Conservation (phyloP, 306 rosid genomes). For the Corylus americana region DNA sequence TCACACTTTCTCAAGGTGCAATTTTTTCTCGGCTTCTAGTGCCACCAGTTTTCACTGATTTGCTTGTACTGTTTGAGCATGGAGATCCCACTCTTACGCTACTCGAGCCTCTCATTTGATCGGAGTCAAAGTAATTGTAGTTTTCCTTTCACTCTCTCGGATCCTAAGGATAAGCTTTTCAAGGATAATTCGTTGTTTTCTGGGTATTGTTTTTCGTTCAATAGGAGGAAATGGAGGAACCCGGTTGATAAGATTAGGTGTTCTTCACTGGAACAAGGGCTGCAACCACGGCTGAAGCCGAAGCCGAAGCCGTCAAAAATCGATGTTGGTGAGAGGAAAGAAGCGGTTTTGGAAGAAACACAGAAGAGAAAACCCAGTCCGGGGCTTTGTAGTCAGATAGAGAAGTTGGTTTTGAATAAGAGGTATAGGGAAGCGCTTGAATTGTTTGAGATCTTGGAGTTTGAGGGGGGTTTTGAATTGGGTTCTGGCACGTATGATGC, state of each 20-base stretch:
- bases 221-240: slow-evolving; percentile 34
- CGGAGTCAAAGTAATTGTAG: slow-evolving; percentile 22
- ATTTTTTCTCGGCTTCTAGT: neutral
- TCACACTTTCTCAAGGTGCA: slow-evolving; percentile 19
- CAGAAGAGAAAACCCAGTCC: slow-evolving; percentile 35
- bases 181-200: slow-evolving; percentile 26
- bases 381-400: slow-evolving; percentile 66
- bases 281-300: slow-evolving; percentile 49
- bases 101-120: slow-evolving; percentile 34
- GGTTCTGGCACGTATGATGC: slow-evolving; percentile 66
- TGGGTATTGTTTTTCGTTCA: slow-evolving; percentile 33
- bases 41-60: slow-evolving; percentile 1
- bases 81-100: slow-evolving; percentile 60
- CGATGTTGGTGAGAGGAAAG: slow-evolving; percentile 30
- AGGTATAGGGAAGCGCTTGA: slow-evolving; percentile 69
- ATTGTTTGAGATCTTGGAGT: slow-evolving; percentile 78
- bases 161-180: slow-evolving; percentile 12
- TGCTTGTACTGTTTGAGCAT: slow-evolving; percentile 28
- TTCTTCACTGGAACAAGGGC: slow-evolving; percentile 51
- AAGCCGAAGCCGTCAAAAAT: slow-evolving; percentile 40
- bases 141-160: slow-evolving; percentile 35
- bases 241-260: slow-evolving; percentile 43
- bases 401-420: slow-evolving; percentile 63
- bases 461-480: slow-evolving; percentile 46
- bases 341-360: slow-evolving; percentile 28